Evolutionary conservation across 139 green algal genomes (phyloP).

Genomic region (Coccomyxa sp.): DNA sequence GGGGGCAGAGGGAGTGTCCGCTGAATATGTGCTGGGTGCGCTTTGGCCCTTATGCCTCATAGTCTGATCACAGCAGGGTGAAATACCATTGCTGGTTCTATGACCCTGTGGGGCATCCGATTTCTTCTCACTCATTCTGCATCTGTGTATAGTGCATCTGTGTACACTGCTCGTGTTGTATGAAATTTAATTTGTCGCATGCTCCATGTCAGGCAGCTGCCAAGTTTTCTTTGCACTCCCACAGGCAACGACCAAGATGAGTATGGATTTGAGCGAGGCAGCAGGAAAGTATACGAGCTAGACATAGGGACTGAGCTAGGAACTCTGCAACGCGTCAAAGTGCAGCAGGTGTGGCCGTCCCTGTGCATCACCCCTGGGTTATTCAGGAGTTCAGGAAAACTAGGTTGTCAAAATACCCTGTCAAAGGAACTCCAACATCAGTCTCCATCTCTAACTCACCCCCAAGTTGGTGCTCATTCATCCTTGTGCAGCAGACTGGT

Average conservation of each 20-base stretch:
- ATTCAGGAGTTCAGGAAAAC: background rate
- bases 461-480: background rate
- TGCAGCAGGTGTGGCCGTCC: constrained; percentile 31
- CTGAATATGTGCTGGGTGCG: constrained; percentile 34
- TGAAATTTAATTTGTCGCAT: constrained; percentile 9
- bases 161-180: background rate
- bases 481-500: background rate
- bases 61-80: background rate
- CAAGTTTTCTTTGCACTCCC: constrained; percentile 21
- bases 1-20: constrained; percentile 26
- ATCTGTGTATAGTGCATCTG: background rate
- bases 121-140: background rate
- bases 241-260: constrained; percentile 46
- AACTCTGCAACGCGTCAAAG: constrained; percentile 34
- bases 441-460: background rate
- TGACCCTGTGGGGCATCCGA: background rate
- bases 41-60: background rate
- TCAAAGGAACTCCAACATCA: too few relatives aligned
- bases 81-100: background rate
- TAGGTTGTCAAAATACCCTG: too few relatives aligned
- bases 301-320: constrained; percentile 32
- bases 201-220: too few relatives aligned
- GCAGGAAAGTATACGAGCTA: constrained; percentile 44
- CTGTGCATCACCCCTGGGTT: background rate
- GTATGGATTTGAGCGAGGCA: constrained; percentile 50